Base-by-base conservation (phyloP, 768 basidiomycete genomes). In the Cystobasidium onofrii region DNA sequence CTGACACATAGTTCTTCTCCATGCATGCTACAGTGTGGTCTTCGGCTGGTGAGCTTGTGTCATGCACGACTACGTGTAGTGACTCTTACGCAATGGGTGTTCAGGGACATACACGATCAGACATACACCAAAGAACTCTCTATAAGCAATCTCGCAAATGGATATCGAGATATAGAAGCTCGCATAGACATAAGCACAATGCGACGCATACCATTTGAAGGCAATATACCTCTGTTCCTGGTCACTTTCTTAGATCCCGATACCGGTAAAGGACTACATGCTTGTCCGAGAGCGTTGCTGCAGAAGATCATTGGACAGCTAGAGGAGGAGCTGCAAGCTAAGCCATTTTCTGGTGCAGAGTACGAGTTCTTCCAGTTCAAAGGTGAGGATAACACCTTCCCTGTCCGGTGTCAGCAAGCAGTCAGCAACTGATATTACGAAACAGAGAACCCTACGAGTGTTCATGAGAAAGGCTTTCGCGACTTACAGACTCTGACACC, bases 31-130 rank as follows among this genome's bases (percentile, higher is more conserved):
- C 63, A 54, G 70, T n/a, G 75, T 78, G 10, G 65, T 76, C 0
- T 78, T 76, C 52, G 78, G 77, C 10, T 78, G 76, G 55, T 57
- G 54, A 20, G 75, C n/a, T 74, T 67, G 64, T n/a, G 62, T 20
- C 27, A 17, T 52, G 13, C 76, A 92, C 89, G 75, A 9, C 60
- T 64, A 6, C n/a, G n/a, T n/a, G n/a, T n/a, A n/a, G n/a, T n/a
- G 39, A 64, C 25, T 39, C 63, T 43, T 20, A 39, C 63, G 63
- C 63, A 43, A 29, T 36, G 15, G 29, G 18, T 36, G 29, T 90
- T 90, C 61, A 92, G 91, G 94, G 91, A 95, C 81, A 88, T 97
- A 18, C 92, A 97, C 77, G 96, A 98, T 80, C 76, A 84, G 0
- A 86, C 90, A 2, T 97, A 98, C 82, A 84, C 87, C 3, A 85